Conservation (phyloP, 2,329 filamentous ascomycete species). For the Hypoxylon sp. region DNA sequence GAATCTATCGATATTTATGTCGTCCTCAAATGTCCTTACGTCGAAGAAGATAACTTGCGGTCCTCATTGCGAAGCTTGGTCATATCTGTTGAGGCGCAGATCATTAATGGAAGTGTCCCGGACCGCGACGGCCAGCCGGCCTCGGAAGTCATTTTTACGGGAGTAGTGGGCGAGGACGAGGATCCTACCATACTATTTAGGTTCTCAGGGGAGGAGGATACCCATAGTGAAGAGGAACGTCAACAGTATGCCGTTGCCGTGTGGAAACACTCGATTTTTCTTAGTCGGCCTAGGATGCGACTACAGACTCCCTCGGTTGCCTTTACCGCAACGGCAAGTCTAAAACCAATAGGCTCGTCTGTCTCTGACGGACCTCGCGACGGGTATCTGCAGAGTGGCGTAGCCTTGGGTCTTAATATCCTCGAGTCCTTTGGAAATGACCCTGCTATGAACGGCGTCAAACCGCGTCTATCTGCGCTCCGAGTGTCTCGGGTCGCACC, state of each 20-base stretch:
- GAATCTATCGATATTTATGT: conserved; percentile 80
- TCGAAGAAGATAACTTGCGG: conserved; percentile 70
- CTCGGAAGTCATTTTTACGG: conserved; percentile 73
- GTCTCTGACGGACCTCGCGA: conserved; percentile 62
- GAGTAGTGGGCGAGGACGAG: conserved; percentile 64
- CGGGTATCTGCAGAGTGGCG: conserved; percentile 78
- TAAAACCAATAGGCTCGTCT: conserved; percentile 67
- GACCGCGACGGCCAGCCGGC: conserved; percentile 65
- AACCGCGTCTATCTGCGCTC: conserved; percentile 79
- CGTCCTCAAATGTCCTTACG: conserved; percentile 74
- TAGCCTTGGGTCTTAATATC: conserved; percentile 81
- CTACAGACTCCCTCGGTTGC: conserved; percentile 77
- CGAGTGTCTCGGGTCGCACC: conserved; percentile 82
- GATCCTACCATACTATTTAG: conserved; percentile 68
- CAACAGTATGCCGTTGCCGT: conserved; percentile 66
- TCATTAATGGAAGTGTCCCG: conserved; percentile 69
- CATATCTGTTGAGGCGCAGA: conserved; percentile 76
- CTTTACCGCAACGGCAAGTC: conserved; percentile 73
- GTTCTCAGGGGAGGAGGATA: conserved; percentile 54
- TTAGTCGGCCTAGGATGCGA: conserved; percentile 73
- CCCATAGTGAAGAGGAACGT: conserved; percentile 44
- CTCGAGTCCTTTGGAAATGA: conserved; percentile 80
- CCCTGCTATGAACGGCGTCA: conserved; percentile 71
- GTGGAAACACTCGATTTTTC: conserved; percentile 73
- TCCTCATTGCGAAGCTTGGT: conserved; percentile 74